Conservation (phyloP, 2,329 filamentous ascomycete genomes). For the Trematosphaeria pertusa region DNA sequence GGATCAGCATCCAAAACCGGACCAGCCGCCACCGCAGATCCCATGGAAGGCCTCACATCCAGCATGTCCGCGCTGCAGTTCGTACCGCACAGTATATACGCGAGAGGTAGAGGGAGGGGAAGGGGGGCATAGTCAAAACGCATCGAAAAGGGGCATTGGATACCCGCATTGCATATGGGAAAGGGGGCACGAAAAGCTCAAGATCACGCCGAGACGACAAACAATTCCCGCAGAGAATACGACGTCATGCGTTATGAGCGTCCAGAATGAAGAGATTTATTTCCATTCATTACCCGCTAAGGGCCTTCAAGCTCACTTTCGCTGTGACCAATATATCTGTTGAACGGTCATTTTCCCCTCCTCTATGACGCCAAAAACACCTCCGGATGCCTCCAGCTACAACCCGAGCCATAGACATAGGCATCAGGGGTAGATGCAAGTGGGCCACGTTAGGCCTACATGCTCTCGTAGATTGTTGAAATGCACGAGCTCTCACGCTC, state of each 20-base stretch:
- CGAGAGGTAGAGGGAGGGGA: conserved; percentile 28
- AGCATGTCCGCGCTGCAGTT: conserved; percentile 77
- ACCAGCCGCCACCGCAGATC: conserved; percentile 48
- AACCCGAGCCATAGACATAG: background rate
- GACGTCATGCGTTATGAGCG: no score
- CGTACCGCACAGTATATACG: conserved; percentile 60
- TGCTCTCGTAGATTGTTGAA: conserved; percentile 49
- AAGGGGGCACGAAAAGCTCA: no score
- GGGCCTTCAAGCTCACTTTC: no score
- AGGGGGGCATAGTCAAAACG: conserved; percentile 9
- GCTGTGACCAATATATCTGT: conserved; percentile 18
- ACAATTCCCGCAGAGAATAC: no score
- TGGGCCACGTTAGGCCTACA: conserved; percentile 2
- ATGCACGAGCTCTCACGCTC: conserved; percentile 48
- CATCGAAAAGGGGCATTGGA: no score
- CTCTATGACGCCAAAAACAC: conserved; percentile 7
- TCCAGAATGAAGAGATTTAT: no score
- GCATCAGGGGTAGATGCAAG: conserved; percentile 4
- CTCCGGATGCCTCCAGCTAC: conserved; percentile 1
- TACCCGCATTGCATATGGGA: no score
- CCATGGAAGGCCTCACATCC: conserved; percentile 68
- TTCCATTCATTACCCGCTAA: no score
- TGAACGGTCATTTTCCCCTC: conserved; percentile 18
- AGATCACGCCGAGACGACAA: no score
- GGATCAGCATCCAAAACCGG: conserved; percentile 7